phyloP scores from a whole-genome alignment of 2,329 filamentous ascomycete species.

The Cercospora brassicicola region DNA sequence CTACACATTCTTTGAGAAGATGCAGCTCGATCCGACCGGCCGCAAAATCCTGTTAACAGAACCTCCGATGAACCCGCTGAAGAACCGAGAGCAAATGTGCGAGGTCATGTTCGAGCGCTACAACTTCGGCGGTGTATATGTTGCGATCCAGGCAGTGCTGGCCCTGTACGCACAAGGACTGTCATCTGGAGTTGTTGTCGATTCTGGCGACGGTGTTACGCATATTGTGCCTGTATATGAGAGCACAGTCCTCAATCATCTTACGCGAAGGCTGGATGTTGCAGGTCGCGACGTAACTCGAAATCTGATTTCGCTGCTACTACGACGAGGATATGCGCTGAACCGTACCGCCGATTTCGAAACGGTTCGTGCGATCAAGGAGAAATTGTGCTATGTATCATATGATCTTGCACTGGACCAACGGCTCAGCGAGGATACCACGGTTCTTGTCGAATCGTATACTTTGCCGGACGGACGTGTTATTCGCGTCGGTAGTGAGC shows the following conservation, averaged over 20 bases:
- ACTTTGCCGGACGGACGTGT: conserved; percentile 94
- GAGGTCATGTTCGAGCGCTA: conserved; percentile 99
- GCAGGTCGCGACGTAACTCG: conserved; percentile 97
- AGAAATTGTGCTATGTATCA: conserved; percentile 99
- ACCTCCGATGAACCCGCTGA: conserved; percentile 95
- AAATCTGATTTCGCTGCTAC: conserved; percentile 91
- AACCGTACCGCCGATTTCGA: conserved; percentile 99
- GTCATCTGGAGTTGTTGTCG: conserved; percentile 86
- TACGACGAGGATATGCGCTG: conserved; percentile 90
- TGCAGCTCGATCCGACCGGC: conserved; percentile 83
- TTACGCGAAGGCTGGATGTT: conserved; percentile 89
- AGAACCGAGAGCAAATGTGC: conserved; percentile 96
- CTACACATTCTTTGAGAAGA: conserved; percentile 97
- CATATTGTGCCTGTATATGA: conserved; percentile 99
- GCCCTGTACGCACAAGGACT: conserved; percentile 93
- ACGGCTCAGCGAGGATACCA: conserved; percentile 93
- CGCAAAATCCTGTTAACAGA: conserved; percentile 98
- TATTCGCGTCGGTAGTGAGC: conserved; percentile 92
- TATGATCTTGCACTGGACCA: conserved; percentile 98
- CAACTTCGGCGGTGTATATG: conserved; percentile 93
- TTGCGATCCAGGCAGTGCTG: conserved; percentile 94
- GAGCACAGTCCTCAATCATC: conserved; percentile 94
- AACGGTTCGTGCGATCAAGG: conserved; percentile 98
- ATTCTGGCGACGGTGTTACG: conserved; percentile 96
- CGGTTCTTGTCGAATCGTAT: conserved; percentile 94